Percentiles rank a stretch among this genome's conserved stretches.
Evolutionary conservation across 768 basidiomycete genomes (phyloP).

Genomic region (Austroboletus festivus): DNA sequence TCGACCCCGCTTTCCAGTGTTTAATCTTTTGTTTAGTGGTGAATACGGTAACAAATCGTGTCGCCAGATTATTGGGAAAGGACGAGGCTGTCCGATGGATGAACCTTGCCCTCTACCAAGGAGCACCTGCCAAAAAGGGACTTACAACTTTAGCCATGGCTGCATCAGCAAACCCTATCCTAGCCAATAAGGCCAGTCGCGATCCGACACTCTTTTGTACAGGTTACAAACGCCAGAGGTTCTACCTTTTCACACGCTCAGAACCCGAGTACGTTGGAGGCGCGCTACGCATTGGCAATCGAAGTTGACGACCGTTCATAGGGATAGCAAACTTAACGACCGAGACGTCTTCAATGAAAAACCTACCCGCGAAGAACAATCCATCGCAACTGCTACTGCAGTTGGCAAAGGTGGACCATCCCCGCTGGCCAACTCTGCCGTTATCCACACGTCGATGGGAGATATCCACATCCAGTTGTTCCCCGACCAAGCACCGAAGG

Average conservation of each 20-base stretch:
- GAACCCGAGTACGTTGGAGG: slow-evolving; percentile 77
- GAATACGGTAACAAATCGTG: slow-evolving; percentile 91
- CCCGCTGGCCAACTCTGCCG: slow-evolving; percentile 72
- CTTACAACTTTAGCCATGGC: slow-evolving; percentile 89
- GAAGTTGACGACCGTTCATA: slow-evolving; percentile 27
- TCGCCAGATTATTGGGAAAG: slow-evolving; percentile 83
- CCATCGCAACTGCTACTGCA: slow-evolving; percentile 63
- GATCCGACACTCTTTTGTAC: slow-evolving; percentile 94
- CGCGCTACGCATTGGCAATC: background rate
- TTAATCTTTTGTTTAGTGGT: slow-evolving; percentile 56
- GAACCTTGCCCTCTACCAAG: slow-evolving; percentile 89
- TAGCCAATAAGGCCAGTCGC: slow-evolving; percentile 77
- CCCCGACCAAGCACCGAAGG: slow-evolving; percentile 89
- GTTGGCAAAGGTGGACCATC: slow-evolving; percentile 56
- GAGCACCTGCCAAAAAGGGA: slow-evolving; percentile 84
- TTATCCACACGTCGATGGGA: slow-evolving; percentile 93
- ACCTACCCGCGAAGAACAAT: slow-evolving; percentile 94
- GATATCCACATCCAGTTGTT: slow-evolving; percentile 89
- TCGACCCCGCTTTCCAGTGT: background rate
- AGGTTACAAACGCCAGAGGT: slow-evolving; percentile 87
- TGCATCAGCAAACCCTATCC: slow-evolving; percentile 91
- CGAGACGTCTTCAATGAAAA: slow-evolving; percentile 98
- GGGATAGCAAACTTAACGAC: slow-evolving; percentile 83
- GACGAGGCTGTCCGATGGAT: slow-evolving; percentile 91
- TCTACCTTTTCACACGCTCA: slow-evolving; percentile 90